phyloP scores from a whole-genome alignment of 148 eudicot genomes.

The Rhododendron ovatum region DNA sequence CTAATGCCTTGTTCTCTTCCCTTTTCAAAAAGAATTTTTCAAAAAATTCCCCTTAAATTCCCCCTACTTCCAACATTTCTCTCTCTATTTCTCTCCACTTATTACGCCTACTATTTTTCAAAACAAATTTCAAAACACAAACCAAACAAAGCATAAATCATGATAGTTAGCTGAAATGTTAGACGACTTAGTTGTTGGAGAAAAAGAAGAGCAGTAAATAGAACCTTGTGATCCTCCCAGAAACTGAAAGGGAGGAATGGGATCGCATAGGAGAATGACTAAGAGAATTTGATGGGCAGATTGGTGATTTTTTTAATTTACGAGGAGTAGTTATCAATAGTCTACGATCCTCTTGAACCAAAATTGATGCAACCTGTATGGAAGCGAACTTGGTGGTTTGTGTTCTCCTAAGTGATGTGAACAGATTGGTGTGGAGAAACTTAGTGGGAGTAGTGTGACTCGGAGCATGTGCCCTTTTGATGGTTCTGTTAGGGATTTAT shows the following conservation, averaged over 20 bases:
- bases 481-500: neutral
- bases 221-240: neutral
- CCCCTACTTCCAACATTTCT: too few species aligned
- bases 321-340: neutral
- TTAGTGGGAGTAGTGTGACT: neutral
- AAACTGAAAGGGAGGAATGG: neutral
- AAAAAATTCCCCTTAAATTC: too few species aligned
- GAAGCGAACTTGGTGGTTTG: neutral
- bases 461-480: neutral
- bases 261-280: neutral
- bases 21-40: too few species aligned
- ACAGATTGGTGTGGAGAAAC: neutral
- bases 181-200: neutral
- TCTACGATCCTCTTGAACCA: neutral
- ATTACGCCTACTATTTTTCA: too few species aligned
- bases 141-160: too few species aligned
- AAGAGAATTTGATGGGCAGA: neutral
- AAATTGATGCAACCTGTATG: neutral
- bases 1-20: too few species aligned
- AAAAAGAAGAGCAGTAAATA: neutral
- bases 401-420: neutral
- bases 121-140: too few species aligned
- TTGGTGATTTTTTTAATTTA: neutral
- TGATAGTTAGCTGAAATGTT: neutral
- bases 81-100: too few species aligned